Evolutionary conservation across 169 alveolate genomes (phyloP).

Genomic region (Theileria parva): DNA sequence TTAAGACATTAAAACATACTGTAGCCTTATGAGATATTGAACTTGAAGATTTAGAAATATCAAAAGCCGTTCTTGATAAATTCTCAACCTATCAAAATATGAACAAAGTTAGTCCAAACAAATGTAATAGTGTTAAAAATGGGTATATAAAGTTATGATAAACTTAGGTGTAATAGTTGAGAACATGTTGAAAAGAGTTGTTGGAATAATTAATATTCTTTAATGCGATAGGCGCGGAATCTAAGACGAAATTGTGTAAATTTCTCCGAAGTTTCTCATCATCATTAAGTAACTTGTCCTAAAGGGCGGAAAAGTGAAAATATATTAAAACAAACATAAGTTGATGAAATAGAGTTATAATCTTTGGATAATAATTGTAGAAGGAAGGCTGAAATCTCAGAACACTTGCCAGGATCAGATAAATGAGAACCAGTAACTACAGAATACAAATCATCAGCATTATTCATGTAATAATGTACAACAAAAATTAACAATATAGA

Average conservation of each 20-base stretch:
- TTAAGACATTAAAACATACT: conserved; percentile 8
- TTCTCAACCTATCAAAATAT: conserved; percentile 4
- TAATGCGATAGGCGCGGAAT: conserved; percentile 26
- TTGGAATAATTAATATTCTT: conserved; percentile 21
- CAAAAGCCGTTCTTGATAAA: conserved; percentile 21
- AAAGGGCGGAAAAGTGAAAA: background rate
- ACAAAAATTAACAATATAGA: background rate
- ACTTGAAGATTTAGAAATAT: conserved; percentile 22
- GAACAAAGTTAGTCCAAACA: no score
- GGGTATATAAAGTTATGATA: no score
- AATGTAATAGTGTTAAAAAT: no score
- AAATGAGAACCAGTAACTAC: conserved; percentile 23
- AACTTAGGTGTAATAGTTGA: no score
- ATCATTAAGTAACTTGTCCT: conserved; percentile 29
- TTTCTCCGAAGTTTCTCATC: conserved; percentile 29
- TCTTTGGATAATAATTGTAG: conserved; percentile 49
- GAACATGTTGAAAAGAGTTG: conserved; percentile 7
- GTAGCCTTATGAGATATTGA: background rate
- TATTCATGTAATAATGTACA: conserved; percentile 11
- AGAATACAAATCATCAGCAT: conserved; percentile 6
- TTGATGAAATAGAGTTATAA: conserved; percentile 23
- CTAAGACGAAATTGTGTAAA: conserved; percentile 38
- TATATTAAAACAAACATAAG: conserved; percentile 14
- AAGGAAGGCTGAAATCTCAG: conserved; percentile 28
- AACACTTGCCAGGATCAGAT: conserved; percentile 3